Conservation (phyloP, 768 basidiomycete species). For the Agaricus blazei region DNA sequence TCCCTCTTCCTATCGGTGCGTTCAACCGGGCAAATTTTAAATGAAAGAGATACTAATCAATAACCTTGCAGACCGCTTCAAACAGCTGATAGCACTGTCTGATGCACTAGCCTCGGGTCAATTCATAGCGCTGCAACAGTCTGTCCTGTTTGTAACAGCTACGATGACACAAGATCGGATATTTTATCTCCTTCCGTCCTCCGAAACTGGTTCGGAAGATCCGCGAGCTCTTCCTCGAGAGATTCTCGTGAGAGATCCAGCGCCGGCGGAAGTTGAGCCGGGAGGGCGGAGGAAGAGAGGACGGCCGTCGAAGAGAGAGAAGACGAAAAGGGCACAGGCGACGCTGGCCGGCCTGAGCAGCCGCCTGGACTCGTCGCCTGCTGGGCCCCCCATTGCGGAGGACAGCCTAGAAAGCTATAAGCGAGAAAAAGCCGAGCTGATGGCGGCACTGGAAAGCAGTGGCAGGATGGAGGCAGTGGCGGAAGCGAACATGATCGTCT, state of each 20-base stretch:
- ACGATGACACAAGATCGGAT: slow-evolving; percentile 39
- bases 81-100: slow-evolving; percentile 44
- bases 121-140: slow-evolving; percentile 43
- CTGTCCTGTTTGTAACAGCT: slow-evolving; percentile 45
- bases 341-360: slow-evolving; percentile 43
- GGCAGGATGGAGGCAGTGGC: slow-evolving; percentile 30
- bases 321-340: slow-evolving; percentile 45
- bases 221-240: slow-evolving; percentile 71
- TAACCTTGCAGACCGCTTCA: slow-evolving; percentile 48
- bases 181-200: slow-evolving; percentile 59
- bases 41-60: slow-evolving; percentile 4
- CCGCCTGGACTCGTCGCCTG: slow-evolving; percentile 28
- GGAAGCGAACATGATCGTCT: slow-evolving; percentile 43
- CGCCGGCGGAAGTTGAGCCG: slow-evolving; percentile 17
- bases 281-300: slow-evolving; percentile 48
- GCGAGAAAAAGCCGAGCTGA: slow-evolving; percentile 34
- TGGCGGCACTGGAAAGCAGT: slow-evolving; percentile 18
- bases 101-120: slow-evolving; percentile 32
- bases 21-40: slow-evolving; percentile 5
- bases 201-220: slow-evolving; percentile 44
- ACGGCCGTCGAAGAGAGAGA: slow-evolving; percentile 59
- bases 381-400: neutral
- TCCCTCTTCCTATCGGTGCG: slow-evolving; percentile 59
- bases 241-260: slow-evolving; percentile 43
- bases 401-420: slow-evolving; percentile 30